These are phyloP conservation scores for Pseudogymnoascus sp. DNA, from an alignment of 2,329 filamentous ascomycete species.

Conservation along the genomic window DNA sequence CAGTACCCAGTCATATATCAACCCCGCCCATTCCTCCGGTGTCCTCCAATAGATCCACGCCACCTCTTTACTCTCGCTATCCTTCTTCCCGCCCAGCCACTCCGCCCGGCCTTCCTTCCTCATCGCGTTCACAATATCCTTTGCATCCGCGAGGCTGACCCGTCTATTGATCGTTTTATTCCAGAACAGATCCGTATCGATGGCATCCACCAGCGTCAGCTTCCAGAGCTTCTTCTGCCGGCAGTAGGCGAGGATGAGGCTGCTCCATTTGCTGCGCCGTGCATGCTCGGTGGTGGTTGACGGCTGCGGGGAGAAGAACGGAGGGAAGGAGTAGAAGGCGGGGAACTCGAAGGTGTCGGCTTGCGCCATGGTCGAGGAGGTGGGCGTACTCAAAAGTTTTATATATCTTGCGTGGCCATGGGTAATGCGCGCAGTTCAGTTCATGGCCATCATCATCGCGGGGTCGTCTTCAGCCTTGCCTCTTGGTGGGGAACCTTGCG, in stretches of 20 bases:
- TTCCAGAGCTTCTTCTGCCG: slow-evolving; percentile 65
- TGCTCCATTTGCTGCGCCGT: slow-evolving; percentile 79
- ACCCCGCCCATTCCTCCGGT: slow-evolving; percentile 81
- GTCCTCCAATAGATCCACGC: slow-evolving; percentile 79
- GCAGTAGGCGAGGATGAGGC: slow-evolving; percentile 77
- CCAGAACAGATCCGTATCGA: slow-evolving; percentile 51
- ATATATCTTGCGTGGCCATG: background rate
- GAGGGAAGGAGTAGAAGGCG: slow-evolving; percentile 65
- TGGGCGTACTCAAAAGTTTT: background rate
- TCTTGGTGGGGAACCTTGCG: background rate
- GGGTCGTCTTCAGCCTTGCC: background rate
- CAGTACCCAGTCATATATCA: slow-evolving; percentile 64
- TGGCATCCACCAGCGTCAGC: slow-evolving; percentile 57
- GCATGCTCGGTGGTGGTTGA: slow-evolving; percentile 66
- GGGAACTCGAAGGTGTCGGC: slow-evolving; percentile 46
- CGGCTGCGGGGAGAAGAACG: slow-evolving; percentile 77
- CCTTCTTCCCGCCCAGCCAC: slow-evolving; percentile 44
- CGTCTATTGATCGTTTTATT: slow-evolving; percentile 48
- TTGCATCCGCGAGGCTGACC: slow-evolving; percentile 43
- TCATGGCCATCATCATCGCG: background rate
- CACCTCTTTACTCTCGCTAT: slow-evolving; percentile 39
- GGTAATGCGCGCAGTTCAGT: background rate
- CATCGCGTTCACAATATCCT: slow-evolving; percentile 54
- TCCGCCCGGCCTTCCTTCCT: slow-evolving; percentile 55
- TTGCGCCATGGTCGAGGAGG: background rate